Percentiles rank a stretch among this genome's conserved stretches.
Conservation (phyloP, 140 eudicot species). For the Cichorium intybus region DNA sequence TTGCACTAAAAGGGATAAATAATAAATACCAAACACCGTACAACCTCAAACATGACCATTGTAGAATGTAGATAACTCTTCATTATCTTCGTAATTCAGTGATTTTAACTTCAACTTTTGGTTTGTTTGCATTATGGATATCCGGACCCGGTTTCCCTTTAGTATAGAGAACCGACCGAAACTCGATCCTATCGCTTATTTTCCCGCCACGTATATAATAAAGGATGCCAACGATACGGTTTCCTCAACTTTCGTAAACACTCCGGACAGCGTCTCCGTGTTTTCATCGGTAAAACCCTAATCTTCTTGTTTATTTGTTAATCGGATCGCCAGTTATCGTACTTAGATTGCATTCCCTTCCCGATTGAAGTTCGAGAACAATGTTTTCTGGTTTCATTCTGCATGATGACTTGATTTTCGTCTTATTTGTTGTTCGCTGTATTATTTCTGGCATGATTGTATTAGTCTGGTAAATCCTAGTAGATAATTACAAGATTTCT, state of each 20-base stretch:
- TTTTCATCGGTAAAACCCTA: conserved; percentile 33
- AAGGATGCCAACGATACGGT: not conserved
- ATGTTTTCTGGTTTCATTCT: not conserved
- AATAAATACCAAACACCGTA: too few relatives aligned
- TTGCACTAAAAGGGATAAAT: too few relatives aligned
- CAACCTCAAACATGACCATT: too few relatives aligned
- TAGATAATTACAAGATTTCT: conserved; percentile 1
- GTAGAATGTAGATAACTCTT: too few relatives aligned
- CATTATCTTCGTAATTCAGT: too few relatives aligned
- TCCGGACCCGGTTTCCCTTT: not conserved
- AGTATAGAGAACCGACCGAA: not conserved
- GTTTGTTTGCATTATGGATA: not conserved
- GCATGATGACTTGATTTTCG: not conserved
- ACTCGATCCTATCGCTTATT: not conserved
- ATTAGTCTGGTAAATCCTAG: not conserved
- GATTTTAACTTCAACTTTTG: too few relatives aligned
- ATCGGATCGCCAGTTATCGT: not conserved
- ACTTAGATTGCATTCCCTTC: not conserved
- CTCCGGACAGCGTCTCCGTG: conserved; percentile 6
- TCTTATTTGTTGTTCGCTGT: not conserved
- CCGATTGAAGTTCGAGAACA: not conserved
- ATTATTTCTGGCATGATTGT: not conserved
- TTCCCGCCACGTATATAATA: conserved; percentile 1
- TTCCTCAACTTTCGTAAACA: not conserved
- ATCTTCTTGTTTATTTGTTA: not conserved